Percentiles rank a stretch among this genome's conserved stretches.
phyloP scores from a whole-genome alignment of 306 rosid species.

The Vicia sativa region DNA sequence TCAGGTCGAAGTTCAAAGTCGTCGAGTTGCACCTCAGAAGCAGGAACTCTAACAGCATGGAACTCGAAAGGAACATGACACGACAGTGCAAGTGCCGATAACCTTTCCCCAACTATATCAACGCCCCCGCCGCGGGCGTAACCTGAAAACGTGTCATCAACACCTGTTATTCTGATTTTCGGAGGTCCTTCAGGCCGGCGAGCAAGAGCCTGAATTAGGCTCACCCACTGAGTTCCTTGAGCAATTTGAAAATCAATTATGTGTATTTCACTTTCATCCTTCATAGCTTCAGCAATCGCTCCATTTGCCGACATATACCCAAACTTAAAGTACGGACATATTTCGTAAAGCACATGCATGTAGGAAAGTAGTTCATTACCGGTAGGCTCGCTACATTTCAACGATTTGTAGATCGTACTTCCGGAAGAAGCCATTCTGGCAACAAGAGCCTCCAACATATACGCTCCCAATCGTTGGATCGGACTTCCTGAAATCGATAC shows the following conservation, averaged over 20 bases:
- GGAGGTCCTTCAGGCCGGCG: constrained; percentile 89
- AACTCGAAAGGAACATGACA: constrained; percentile 86
- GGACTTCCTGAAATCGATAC: constrained; percentile 91
- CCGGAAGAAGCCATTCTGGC: constrained; percentile 84
- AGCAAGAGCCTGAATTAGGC: constrained; percentile 84
- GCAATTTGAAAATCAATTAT: constrained; percentile 87
- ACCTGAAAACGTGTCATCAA: constrained; percentile 70
- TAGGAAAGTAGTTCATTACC: constrained; percentile 85
- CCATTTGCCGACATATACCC: constrained; percentile 97
- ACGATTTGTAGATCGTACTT: constrained; percentile 74
- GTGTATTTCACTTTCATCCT: constrained; percentile 71
- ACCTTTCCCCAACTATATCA: constrained; percentile 64
- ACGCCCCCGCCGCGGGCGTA: constrained; percentile 84
- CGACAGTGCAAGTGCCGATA: constrained; percentile 66
- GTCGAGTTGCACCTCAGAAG: constrained; percentile 61
- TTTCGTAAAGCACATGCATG: constrained; percentile 84
- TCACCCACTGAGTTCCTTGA: constrained; percentile 89
- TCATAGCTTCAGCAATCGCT: constrained; percentile 92
- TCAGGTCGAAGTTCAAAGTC: constrained; percentile 65
- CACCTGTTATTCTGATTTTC: constrained; percentile 65
- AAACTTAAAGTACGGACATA: constrained; percentile 90
- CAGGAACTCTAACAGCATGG: constrained; percentile 59
- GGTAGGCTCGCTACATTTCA: constrained; percentile 84
- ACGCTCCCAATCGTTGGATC: constrained; percentile 86
- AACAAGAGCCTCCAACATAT: constrained; percentile 82